phyloP scores from a whole-genome alignment of 2,329 filamentous ascomycete genomes.

The Cylindrodendrum hubeiense region DNA sequence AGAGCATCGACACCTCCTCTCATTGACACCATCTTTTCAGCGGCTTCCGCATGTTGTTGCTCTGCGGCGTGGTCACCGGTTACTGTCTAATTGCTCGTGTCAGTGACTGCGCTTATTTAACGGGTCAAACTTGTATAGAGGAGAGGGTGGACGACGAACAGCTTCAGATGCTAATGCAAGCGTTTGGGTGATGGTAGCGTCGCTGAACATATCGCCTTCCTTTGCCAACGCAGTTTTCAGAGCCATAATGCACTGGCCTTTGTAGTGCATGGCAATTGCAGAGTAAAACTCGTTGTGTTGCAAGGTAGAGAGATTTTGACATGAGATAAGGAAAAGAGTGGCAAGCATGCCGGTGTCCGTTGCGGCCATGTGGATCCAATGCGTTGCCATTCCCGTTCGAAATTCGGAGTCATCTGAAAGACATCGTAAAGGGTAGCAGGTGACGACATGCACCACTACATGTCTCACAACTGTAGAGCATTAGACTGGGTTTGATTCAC shows the following conservation, averaged over 20 bases:
- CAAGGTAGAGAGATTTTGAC: slow-evolving; percentile 26
- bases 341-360: slow-evolving; percentile 38
- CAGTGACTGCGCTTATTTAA: neutral
- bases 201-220: slow-evolving; percentile 24
- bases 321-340: slow-evolving; percentile 31
- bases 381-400: slow-evolving; percentile 19
- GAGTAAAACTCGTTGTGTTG: slow-evolving; percentile 22
- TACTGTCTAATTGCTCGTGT: neutral
- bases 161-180: slow-evolving; percentile 25
- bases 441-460: slow-evolving; percentile 11
- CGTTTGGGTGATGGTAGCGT: slow-evolving; percentile 38
- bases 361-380: slow-evolving; percentile 34
- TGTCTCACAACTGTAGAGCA: slow-evolving; percentile 11
- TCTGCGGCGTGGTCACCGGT: neutral
- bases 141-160: neutral
- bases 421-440: slow-evolving; percentile 10
- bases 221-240: slow-evolving; percentile 20
- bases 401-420: slow-evolving; percentile 15
- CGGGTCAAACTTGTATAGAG: too few species aligned
- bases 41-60: slow-evolving; percentile 7
- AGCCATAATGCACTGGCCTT: slow-evolving; percentile 24
- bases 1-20: slow-evolving; percentile 8
- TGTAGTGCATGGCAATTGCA: slow-evolving; percentile 24
- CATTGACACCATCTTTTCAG: slow-evolving; percentile 8
- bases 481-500: too few species aligned